These are phyloP conservation scores for Lichtheimia ramosa DNA, from an alignment of 371 early-diverging fungal genomes.

Conservation along the genomic window DNA sequence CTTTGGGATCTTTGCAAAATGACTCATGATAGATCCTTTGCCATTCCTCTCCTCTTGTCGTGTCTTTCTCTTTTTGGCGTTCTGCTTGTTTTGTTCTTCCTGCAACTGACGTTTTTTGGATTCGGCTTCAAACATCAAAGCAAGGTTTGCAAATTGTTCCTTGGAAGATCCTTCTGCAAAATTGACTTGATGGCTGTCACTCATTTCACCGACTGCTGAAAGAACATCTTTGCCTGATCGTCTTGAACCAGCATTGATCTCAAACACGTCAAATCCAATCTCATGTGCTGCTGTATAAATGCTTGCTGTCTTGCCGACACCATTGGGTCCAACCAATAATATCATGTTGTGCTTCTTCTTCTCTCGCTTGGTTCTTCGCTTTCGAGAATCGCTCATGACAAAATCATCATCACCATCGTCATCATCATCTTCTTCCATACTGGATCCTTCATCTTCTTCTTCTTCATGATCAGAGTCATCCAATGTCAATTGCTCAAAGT, in stretches of 20 bases:
- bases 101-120: constrained; percentile 9
- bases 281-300: constrained; percentile 74
- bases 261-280: constrained; percentile 71
- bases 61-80: neutral
- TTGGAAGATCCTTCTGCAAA: neutral
- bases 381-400: neutral
- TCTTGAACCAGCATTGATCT: constrained; percentile 66
- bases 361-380: neutral
- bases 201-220: constrained; percentile 65
- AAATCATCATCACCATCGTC: constrained; percentile 9
- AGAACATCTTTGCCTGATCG: constrained; percentile 73
- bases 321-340: constrained; percentile 66
- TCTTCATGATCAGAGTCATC: constrained; percentile 2
- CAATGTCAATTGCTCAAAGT: neutral
- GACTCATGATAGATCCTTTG: constrained; percentile 18
- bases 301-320: constrained; percentile 75
- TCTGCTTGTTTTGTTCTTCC: constrained; percentile 12
- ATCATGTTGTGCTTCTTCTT: constrained; percentile 44
- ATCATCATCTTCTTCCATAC: constrained; percentile 4
- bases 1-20: constrained; percentile 19
- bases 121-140: constrained; percentile 11
- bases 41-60: neutral
- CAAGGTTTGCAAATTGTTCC: neutral
- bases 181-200: constrained; percentile 64
- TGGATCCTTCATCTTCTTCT: neutral